These are phyloP conservation scores for Backusella westeae DNA, from an alignment of 192 early-diverging fungal species.

Conservation along the genomic window DNA sequence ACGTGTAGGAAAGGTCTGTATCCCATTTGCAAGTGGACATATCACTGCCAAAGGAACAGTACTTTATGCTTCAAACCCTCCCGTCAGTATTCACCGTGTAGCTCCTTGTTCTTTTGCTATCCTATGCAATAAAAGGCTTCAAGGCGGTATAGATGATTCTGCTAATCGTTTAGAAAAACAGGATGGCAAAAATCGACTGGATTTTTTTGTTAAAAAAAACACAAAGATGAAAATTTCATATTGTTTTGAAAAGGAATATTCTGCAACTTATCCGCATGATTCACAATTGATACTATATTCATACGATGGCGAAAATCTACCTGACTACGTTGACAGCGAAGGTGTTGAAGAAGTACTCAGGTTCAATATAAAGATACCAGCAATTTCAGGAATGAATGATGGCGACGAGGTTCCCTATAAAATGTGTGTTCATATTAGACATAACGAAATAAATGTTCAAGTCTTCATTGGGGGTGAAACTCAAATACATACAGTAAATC, in stretches of 20 bases:
- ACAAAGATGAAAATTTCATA: not conserved
- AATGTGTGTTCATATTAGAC: not conserved
- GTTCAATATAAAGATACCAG: not conserved
- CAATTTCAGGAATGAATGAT: not conserved
- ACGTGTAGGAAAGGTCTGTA: slow-evolving; percentile 32
- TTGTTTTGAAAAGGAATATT: not conserved
- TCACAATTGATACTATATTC: not conserved
- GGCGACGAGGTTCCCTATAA: not conserved
- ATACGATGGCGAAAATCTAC: not conserved
- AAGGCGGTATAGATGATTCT: not conserved
- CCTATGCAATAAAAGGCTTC: not conserved
- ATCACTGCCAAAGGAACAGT: slow-evolving; percentile 42
- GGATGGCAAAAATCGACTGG: not conserved
- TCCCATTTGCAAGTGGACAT: slow-evolving; percentile 30
- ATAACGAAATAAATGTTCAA: not conserved
- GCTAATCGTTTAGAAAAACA: not conserved
- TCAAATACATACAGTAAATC: not conserved
- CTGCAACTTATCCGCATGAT: not conserved
- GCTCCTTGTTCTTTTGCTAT: slow-evolving; percentile 36
- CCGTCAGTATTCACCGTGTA: slow-evolving; percentile 24
- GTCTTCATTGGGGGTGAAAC: not conserved
- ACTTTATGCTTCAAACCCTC: slow-evolving; percentile 28
- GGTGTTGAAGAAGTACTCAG: not conserved
- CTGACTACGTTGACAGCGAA: not conserved
- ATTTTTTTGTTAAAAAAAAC: not conserved